Percentiles rank a stretch among this genome's conserved stretches.
phyloP scores from a whole-genome alignment of 345 rosid genomes.

The Eucalyptus sp. region DNA sequence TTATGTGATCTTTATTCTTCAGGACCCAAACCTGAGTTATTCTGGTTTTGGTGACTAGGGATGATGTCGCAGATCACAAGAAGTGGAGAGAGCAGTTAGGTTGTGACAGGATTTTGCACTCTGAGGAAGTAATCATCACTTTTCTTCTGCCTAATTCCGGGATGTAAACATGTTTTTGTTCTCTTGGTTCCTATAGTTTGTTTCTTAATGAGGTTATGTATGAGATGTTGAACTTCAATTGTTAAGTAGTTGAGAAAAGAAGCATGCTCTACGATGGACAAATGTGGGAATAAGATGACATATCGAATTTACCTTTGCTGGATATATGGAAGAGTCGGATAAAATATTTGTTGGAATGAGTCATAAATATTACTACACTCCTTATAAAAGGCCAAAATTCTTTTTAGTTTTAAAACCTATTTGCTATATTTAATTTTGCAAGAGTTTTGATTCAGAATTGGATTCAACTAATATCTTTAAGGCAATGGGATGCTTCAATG shows the following conservation, averaged over 20 bases:
- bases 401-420: not conserved
- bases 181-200: not conserved
- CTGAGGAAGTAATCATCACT: constrained; percentile 23
- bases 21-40: not conserved
- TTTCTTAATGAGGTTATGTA: not conserved
- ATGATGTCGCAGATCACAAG: constrained; percentile 61
- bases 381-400: not conserved
- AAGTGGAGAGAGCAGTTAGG: constrained; percentile 47
- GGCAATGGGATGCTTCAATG: not conserved
- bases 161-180: not conserved
- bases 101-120: constrained; percentile 42
- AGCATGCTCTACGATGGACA: not conserved
- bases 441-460: not conserved
- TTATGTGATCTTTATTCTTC: not conserved
- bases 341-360: not conserved
- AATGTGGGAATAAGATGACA: not conserved
- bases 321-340: not conserved
- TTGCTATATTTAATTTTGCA: not conserved
- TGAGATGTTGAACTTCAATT: not conserved
- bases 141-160: not conserved
- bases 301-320: not conserved
- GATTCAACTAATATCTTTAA: not conserved
- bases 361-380: not conserved
- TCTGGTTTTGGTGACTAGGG: constrained; percentile 23
- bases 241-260: not conserved